Base-by-base conservation (phyloP, 257 asterid species). In the Verbena officinalis region DNA sequence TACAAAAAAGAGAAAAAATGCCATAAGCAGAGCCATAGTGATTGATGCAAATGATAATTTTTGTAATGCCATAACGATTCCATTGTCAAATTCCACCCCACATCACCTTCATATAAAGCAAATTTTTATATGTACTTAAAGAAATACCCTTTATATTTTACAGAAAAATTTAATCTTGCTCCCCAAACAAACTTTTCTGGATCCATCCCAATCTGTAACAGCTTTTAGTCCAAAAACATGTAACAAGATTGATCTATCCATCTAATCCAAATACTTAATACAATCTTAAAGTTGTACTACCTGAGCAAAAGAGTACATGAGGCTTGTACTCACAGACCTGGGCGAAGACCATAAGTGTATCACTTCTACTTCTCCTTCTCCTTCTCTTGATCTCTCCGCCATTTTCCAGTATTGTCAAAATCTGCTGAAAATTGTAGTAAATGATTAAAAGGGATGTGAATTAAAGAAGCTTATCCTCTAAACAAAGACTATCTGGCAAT, bases 251-350 rank as follows among this genome's bases (percentile, higher is more conserved):
- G 33, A 13, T 44, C 11, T 42, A 42, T 42, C 16, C 30, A 12
- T 11, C 15, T 27, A 24, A 6, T 11, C 11, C 48, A 9, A 31
- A 45, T 5, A 36, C 3, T 7, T 36, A 36, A 9, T 7, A 5
- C 11, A 36, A 36, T 30, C 7, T 2, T 3, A 36, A 2, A 36
- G 11, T 36, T 3, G 40, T 36, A 10, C 24, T 31, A 76, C 85
- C 85, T 80, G 83, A 23, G 83, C 78, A 46, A 80, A 80, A 30
- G 85, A 77, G 22, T 80, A 77, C 85, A 80, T 56, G 56, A 80
- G 83, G 56, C 83, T 77, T 60, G 85, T 77, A 40, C 85, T 80
- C 48, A 59, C 65, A 52, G 85, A 73, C 72, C 85, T 72, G 23
- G 83, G 83, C 5, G 80, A 51, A 44, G 80, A 73, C 85, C 85